These are phyloP conservation scores for Cutaneotrichosporon arboriforme DNA, from an alignment of 1,284 basidiomycete genomes.

Conservation along the genomic window DNA sequence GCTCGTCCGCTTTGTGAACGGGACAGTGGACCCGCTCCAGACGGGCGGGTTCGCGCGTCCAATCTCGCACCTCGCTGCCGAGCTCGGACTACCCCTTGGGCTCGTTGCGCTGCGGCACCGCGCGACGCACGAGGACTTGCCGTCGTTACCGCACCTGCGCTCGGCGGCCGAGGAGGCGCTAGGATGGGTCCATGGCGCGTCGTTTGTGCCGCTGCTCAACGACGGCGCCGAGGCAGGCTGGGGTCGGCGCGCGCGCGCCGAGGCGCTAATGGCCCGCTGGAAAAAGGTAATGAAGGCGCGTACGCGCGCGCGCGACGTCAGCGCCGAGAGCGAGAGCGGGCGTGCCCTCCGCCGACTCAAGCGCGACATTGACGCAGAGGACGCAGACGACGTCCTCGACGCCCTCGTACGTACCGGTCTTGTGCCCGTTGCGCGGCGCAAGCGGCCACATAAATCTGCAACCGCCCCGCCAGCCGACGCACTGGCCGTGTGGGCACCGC, in stretches of 20 bases:
- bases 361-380: conserved; percentile 50
- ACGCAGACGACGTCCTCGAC: conserved; percentile 60
- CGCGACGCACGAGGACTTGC: conserved; percentile 92
- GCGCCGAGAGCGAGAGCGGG: conserved; percentile 59
- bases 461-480: conserved; percentile 33
- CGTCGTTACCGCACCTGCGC: conserved; percentile 71
- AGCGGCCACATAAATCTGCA: conserved; percentile 7
- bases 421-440: conserved; percentile 64
- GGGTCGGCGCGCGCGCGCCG: conserved; percentile 52
- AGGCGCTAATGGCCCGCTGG: conserved; percentile 33
- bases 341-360: conserved; percentile 33
- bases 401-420: conserved; percentile 62
- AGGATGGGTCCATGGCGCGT: conserved; percentile 60
- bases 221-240: conserved; percentile 54
- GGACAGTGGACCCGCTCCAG: conserved; percentile 89
- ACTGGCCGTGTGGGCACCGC: conserved; percentile 31
- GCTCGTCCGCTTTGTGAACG: conserved; percentile 80
- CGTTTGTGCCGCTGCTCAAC: conserved; percentile 61
- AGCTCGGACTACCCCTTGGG: conserved; percentile 79
- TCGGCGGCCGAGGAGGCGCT: conserved; percentile 67
- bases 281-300: conserved; percentile 44
- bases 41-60: conserved; percentile 76
- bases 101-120: conserved; percentile 93
- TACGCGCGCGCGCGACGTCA: conserved; percentile 61
- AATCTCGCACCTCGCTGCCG: conserved; percentile 78